Base-by-base conservation (phyloP, 495 filamentous ascomycete genomes). In the Melanomma pulvis-pyrius region DNA sequence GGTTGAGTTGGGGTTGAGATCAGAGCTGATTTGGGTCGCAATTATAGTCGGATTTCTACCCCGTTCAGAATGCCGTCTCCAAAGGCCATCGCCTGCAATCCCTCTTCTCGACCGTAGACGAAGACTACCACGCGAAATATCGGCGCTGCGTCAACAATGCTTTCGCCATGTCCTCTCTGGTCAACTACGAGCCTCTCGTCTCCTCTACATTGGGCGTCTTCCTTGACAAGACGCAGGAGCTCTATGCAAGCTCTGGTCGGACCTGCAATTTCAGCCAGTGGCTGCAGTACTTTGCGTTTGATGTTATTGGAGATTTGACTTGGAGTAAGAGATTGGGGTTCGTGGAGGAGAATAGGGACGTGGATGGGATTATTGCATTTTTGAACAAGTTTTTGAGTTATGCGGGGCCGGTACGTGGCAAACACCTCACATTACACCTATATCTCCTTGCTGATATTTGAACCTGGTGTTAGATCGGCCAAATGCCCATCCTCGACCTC, bases 251-350 rank as follows among this genome's bases (percentile, higher is more conserved):
- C 11, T 75, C 79, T 3, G 78, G 80, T 5, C 69, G 76, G 21
- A 73, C 73, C 19, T 90, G 89, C 65, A 83, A 92, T 66, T 87
- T 93, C 57, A 82, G 81, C 0, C 76, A 81, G 47, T 93, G 91
- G 91, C 75, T 92, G 13, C 88, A 92, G 69, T 92, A 86, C 72
- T 93, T 88, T 69, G 88, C 88, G 2, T 92, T 91, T 68, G 91
- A 94, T 70, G 88, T 92, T 30, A 76, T 90, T 78, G 74, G 89
- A 77, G 81, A 76, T 70, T 51, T 79, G 46, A 77, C 77, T 0
- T 79, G 74, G 74, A 77, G 74, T 63, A 76, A 74, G 63, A 61
- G 74, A 22, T 51, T 79, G 9, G 77, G 77, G 2, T 79, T 79
- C 56, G 65, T 79, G 8, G 76, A 79, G 28, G 64, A 70, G 60